These are phyloP conservation scores for Sporothrix dimorphospora DNA, from an alignment of 2,329 filamentous ascomycete species.

Conservation along the genomic window DNA sequence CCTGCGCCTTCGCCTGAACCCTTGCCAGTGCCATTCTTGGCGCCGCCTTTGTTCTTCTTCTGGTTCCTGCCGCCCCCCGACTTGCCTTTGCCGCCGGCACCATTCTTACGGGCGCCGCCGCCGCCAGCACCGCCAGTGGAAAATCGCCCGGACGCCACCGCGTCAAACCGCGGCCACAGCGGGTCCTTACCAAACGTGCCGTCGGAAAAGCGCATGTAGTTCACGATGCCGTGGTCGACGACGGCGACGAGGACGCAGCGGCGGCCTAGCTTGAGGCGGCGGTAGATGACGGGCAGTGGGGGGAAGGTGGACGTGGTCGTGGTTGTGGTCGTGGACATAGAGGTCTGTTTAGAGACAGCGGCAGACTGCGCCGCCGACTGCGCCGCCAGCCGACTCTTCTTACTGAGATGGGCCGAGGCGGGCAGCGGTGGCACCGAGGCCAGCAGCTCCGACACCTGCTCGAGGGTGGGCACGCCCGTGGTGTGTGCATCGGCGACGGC, in stretches of 20 bases:
- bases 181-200: constrained; percentile 76
- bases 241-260: constrained; percentile 84
- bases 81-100: constrained; percentile 39
- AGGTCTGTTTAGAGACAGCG: neutral
- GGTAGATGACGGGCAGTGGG: constrained; percentile 58
- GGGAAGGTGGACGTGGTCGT: constrained; percentile 31
- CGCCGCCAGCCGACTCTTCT: neutral
- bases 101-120: neutral
- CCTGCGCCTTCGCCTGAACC: neutral
- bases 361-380: neutral
- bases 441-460: constrained; percentile 71
- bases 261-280: constrained; percentile 80
- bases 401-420: neutral
- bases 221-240: constrained; percentile 87
- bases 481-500: constrained; percentile 78
- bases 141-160: constrained; percentile 41
- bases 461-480: constrained; percentile 71
- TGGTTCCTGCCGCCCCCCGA: constrained; percentile 22
- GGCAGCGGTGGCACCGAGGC: constrained; percentile 63
- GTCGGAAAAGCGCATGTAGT: constrained; percentile 81
- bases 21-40: neutral
- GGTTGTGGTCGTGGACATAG: neutral
- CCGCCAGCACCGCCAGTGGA: constrained; percentile 36
- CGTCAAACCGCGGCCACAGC: constrained; percentile 64
- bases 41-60: neutral